These are phyloP conservation scores for Biscogniauxia mediterranea DNA, from an alignment of 2,329 filamentous ascomycete species.

Conservation along the genomic window DNA sequence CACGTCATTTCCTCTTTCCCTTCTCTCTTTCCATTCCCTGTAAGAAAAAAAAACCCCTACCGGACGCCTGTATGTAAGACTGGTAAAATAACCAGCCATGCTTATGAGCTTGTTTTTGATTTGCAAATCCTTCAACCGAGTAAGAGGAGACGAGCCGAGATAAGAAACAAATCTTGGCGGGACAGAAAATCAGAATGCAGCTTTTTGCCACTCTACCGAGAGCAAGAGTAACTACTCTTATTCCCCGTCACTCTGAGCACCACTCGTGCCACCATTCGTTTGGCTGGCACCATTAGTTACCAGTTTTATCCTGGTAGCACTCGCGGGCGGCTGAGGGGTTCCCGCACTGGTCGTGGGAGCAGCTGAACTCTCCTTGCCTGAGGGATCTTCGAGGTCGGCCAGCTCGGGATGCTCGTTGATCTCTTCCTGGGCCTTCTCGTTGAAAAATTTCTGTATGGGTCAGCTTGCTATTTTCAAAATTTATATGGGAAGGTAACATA, in stretches of 20 bases:
- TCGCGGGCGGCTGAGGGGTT: conserved; percentile 62
- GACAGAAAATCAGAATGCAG: neutral
- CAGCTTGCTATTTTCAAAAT: conserved; percentile 32
- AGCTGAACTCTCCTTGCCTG: conserved; percentile 39
- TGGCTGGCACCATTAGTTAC: conserved; percentile 32
- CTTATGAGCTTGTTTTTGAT: neutral
- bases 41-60: neutral
- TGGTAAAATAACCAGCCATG: neutral
- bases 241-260: conserved; percentile 31
- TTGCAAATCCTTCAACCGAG: neutral
- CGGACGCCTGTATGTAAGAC: conserved; percentile 13
- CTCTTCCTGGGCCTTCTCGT: conserved; percentile 51
- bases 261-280: conserved; percentile 21
- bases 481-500: conserved; percentile 44
- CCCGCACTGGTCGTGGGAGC: conserved; percentile 57
- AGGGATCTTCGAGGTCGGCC: conserved; percentile 51
- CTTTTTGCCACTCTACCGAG: neutral
- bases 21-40: conserved; percentile 7
- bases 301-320: conserved; percentile 68
- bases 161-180: conserved; percentile 1
- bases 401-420: conserved; percentile 55
- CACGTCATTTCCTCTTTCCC: conserved; percentile 24
- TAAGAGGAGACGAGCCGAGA: neutral
- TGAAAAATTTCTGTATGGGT: conserved; percentile 53
- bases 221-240: conserved; percentile 4